Evolutionary conservation across 768 basidiomycete species (phyloP).

Genomic region (Leccinellum albellum): DNA sequence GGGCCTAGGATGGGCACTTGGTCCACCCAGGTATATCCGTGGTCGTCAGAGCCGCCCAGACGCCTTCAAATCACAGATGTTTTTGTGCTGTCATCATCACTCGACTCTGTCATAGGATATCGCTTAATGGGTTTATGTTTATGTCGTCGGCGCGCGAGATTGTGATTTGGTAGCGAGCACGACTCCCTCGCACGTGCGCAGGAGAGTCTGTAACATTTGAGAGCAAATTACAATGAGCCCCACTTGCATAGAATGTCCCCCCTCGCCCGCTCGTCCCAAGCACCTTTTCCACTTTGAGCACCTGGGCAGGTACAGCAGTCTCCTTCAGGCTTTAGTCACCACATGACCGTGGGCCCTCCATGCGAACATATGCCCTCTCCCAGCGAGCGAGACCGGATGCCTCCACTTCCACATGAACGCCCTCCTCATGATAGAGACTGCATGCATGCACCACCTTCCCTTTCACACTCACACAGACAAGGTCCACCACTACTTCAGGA

Average conservation of each 20-base stretch:
- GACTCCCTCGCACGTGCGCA: too few species aligned
- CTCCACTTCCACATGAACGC: slow-evolving; percentile 21
- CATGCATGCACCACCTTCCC: slow-evolving; percentile 26
- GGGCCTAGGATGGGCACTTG: too few species aligned
- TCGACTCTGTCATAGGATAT: too few species aligned
- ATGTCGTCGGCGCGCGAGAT: too few species aligned
- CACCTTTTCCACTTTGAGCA: slow-evolving; percentile 11
- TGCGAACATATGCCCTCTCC: slow-evolving; percentile 24
- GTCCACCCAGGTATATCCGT: too few species aligned
- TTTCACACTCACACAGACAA: slow-evolving; percentile 19
- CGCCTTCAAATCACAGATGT: too few species aligned
- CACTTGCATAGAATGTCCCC: slow-evolving; percentile 25
- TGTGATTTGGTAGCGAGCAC: too few species aligned
- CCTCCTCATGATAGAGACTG: slow-evolving; percentile 23
- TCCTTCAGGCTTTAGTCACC: slow-evolving; percentile 23
- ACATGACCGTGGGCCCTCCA: slow-evolving; percentile 17
- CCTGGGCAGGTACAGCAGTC: slow-evolving; percentile 19
- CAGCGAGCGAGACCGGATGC: slow-evolving; percentile 26
- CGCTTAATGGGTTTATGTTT: too few species aligned
- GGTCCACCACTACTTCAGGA: slow-evolving; percentile 20
- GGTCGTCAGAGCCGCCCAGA: too few species aligned
- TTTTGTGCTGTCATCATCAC: too few species aligned
- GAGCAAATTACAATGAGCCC: too few species aligned
- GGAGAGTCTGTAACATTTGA: too few species aligned
- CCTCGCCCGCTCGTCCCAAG: slow-evolving; percentile 17